These are phyloP conservation scores for Hylodesmum podocarpum DNA, from an alignment of 306 rosid species.

Conservation along the genomic window DNA sequence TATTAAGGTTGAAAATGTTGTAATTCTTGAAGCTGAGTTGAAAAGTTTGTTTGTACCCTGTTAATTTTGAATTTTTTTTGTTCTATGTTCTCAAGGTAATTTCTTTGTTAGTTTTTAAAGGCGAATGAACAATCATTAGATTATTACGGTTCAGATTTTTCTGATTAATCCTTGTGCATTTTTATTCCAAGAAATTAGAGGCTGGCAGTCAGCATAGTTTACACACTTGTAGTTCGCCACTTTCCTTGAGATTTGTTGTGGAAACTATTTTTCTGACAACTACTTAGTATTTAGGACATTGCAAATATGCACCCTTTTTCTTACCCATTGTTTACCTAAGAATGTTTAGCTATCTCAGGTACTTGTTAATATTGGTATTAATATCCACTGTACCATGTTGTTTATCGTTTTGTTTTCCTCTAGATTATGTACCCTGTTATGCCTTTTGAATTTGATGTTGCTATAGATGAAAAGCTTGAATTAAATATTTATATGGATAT, in stretches of 20 bases:
- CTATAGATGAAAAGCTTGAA: background rate
- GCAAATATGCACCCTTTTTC: background rate
- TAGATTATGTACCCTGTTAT: background rate
- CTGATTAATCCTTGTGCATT: background rate
- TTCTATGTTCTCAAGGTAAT: background rate
- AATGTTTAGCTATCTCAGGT: background rate
- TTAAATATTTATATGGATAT: conserved; percentile 12
- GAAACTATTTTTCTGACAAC: conserved; percentile 20
- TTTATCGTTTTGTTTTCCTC: background rate
- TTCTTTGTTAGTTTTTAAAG: background rate
- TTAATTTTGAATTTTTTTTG: background rate
- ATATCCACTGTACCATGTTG: background rate
- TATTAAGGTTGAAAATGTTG: conserved; percentile 12
- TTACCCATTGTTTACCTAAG: background rate
- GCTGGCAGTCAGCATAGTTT: conserved; percentile 11
- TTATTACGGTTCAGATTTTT: conserved; percentile 10
- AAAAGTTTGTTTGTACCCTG: background rate
- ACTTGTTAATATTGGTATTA: background rate
- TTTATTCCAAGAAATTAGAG: conserved; percentile 13
- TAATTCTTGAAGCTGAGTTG: background rate
- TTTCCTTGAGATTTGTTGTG: background rate
- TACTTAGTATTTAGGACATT: background rate
- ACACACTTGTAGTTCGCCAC: background rate
- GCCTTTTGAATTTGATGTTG: conserved; percentile 7
- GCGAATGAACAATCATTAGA: background rate